Base-by-base conservation (phyloP, 805 yeast genomes). In the Candida pseudofarinosa region DNA sequence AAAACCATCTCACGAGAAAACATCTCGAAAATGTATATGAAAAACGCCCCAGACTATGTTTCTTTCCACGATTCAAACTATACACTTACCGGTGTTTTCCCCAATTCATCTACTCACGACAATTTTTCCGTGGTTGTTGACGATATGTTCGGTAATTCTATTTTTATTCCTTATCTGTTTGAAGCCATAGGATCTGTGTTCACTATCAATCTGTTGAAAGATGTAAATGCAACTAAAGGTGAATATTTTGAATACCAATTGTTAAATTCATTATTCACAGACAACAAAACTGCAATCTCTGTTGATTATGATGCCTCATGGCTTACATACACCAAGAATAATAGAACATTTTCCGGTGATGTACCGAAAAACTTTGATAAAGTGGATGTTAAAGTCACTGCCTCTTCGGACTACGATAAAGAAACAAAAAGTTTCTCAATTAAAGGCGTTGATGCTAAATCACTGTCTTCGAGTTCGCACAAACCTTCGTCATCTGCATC, bases 221-320 rank as follows among this genome's bases (percentile, higher is more conserved):
- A 78, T 48, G 76, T 81, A 4, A 85, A 85, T 59, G 91, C 88
- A 5, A 83, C 91, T 1, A 69, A 74, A 43, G 85, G 82, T 35
- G 61, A 69, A 38, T 83, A 62, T 61, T 84, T 86, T 54, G 64
- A 71, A 52, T 81, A 81, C 55, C 66, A 73, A 46, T 67, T 86
- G 44, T 54, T 76, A 39, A 64, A 76, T 17, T 67, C 82, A 3
- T 75, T 73, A 50, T 82, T 86, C 57, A 76, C 85, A 2, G 76
- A 81, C 51, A 62, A 71, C 39, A 57, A 65, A 14, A 79, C 89
- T 1, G 60, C 66, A 17, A 62, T 85, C 4, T 52, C 70, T 2
- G 78, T 79, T 4, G 55, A 63, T 3, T 73, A 65, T 50, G 62
- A 63, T 44, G 59, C 73, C 1, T 54, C 53, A 35, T 91, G 98